A percentile compares a stretch with the other conserved stretches of the same genome.
Conservation (phyloP, 306 rosid species). For the Dryas drummondii region DNA sequence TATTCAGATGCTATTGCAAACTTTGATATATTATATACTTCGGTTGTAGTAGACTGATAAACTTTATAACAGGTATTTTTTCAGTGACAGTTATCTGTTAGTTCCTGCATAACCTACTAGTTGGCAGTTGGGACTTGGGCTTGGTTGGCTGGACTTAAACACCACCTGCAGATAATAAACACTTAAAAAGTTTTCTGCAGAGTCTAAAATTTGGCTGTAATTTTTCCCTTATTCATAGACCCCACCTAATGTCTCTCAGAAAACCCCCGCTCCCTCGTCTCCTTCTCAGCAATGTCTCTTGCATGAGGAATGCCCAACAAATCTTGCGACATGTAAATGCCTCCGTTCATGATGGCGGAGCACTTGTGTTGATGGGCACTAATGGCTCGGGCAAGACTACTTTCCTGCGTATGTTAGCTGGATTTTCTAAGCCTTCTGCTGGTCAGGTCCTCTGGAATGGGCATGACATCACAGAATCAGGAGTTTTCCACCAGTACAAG, state of each 20-base stretch:
- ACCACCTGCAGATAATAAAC: background rate
- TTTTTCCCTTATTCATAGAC: background rate
- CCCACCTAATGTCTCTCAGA: slow-evolving; percentile 48
- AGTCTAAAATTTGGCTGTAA: background rate
- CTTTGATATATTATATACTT: too few relatives aligned
- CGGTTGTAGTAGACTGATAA: too few relatives aligned
- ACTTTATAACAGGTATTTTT: too few relatives aligned
- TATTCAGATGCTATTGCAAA: background rate
- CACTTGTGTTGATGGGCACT: slow-evolving; percentile 71
- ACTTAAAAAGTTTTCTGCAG: background rate
- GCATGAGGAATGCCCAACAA: slow-evolving; percentile 94
- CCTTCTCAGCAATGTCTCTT: slow-evolving; percentile 71
- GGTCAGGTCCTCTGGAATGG: slow-evolving; percentile 92
- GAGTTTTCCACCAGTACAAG: slow-evolving; percentile 81
- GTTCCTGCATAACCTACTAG: too few relatives aligned
- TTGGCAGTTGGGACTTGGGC: too few relatives aligned
- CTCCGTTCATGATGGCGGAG: slow-evolving; percentile 76
- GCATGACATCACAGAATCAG: slow-evolving; percentile 65
- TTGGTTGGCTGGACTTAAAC: background rate
- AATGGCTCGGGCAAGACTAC: slow-evolving; percentile 93
- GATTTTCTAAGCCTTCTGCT: slow-evolving; percentile 80
- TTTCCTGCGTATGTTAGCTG: slow-evolving; percentile 83
- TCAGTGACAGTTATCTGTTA: too few relatives aligned
- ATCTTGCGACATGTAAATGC: slow-evolving; percentile 69
- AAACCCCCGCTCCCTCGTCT: slow-evolving; percentile 67